Evolutionary conservation across 352 stramenopile species (phyloP), one percentile per base, ranked within the genome.

Genomic region (Achlya hypogyna): DNA sequence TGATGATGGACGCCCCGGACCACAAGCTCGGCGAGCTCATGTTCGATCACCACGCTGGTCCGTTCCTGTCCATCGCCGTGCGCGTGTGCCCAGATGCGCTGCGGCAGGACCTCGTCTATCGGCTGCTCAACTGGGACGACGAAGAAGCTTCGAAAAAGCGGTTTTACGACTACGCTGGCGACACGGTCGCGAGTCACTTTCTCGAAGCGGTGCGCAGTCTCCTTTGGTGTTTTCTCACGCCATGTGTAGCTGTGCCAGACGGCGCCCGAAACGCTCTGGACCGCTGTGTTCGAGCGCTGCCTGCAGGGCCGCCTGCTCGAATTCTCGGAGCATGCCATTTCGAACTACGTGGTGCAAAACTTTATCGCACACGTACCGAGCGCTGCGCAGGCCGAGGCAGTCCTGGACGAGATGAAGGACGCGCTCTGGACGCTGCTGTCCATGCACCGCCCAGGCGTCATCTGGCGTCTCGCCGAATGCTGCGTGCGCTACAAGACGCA

Each of bases 321-420:
- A 62, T 86, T 91, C 34, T 74, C 72, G 5, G 69, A 91, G 70
- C 82, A 93, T 67, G 75, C 73, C 45, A 88, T 93, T 59, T 77
- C 82, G 16, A 93, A 93, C 69, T 93, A 89, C 54, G 84, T 93
- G n/a, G 77, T 93, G 6, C 84, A 93, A 69, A 72, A 90, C 49
- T 79, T 72, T 10, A 79, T 93, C 31, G 73, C 84, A 59, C 75
- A 76, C n/a, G 75, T 88, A 23, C 62, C 70, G 53, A 77, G 71
- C 1, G 38, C 73, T 10, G 74, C 3, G 16, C 49, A 62, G 27
- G 84, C 84, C 4, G 20, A 63, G 10, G 70, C 85, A 28, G 78
- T 91, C 32, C 63, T 90, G 10, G 62, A 74, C 14, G 84, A 93
- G 67, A 66, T 93, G 43, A 70, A 82, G 53, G 52, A 72, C 12